Evolutionary conservation across 805 yeast genomes (phyloP), one percentile per base, ranked within the genome.

Genomic region (Monosporozyma solicola): DNA sequence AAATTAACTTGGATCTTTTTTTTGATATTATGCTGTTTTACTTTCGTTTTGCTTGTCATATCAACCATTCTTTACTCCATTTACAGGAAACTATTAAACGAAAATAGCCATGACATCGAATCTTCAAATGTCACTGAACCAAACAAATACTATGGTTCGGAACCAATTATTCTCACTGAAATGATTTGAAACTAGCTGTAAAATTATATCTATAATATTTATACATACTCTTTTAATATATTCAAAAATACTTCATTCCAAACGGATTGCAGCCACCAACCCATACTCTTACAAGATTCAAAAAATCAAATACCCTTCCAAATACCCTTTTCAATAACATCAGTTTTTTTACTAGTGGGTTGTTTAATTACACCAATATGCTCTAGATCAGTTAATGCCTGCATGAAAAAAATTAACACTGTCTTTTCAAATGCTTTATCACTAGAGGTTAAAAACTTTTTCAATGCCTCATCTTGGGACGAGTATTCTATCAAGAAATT

Each of bases 401-500:
- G 91, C 55, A 86, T 70, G 63, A 90, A 90, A 80, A 94, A 80
- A 3, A 88, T 78, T 58, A 85, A 72, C 0, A 82, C 70, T 48
- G 83, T 60, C 55, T 80, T 78, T 47, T 83, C 84, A 89, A 94
- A 86, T 8, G 70, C 75, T 9, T 32, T 46, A 13, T 52, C 52
- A 5, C 64, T 55, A 10, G 31, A 31, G 5, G 41, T 32, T 20
- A 60, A 51, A 57, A 73, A 52, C 52, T 56, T 54, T 48, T 59
- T 48, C 55, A 71, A 29, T 60, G 59, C 57, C 44, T 61, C 49
- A 61, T 64, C 59, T 24, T 59, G 52, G 15, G 62, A 61, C 46
- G 67, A 66, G n/a, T 58, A 61, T 8, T 58, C 55, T 11, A 55
- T 57, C 5, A 71, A 35, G 33, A 64, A 65, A 1, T 51, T 46